These are phyloP conservation scores for Hepatocystis sp. DNA, from an alignment of 169 alveolate genomes.

Conservation along the genomic window DNA sequence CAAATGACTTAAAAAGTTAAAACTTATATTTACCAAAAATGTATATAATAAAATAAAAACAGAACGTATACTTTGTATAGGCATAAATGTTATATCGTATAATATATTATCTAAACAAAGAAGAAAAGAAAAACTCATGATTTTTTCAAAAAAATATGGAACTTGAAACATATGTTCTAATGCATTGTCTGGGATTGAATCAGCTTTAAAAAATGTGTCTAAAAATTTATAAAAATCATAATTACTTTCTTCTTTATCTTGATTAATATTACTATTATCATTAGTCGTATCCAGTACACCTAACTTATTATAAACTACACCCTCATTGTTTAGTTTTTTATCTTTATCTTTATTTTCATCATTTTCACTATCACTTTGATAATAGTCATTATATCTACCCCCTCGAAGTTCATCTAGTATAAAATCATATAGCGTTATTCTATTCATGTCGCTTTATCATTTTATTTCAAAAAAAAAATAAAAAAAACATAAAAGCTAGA, in stretches of 20 bases:
- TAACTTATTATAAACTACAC: too few species aligned
- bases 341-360: slow-evolving; percentile 1
- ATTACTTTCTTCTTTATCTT: slow-evolving; percentile 19
- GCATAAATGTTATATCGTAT: slow-evolving; percentile 84
- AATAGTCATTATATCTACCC: slow-evolving; percentile 47
- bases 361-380: slow-evolving; percentile 47
- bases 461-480: too few species aligned
- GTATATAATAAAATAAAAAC: slow-evolving; percentile 24
- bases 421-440: slow-evolving; percentile 72
- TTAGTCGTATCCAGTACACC: too few species aligned
- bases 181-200: slow-evolving; percentile 67
- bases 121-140: slow-evolving; percentile 78
- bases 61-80: slow-evolving; percentile 77
- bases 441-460: slow-evolving; percentile 63
- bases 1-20: slow-evolving; percentile 12
- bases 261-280: neutral
- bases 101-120: slow-evolving; percentile 81
- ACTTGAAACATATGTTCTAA: slow-evolving; percentile 79
- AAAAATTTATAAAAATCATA: slow-evolving; percentile 69
- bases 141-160: slow-evolving; percentile 79
- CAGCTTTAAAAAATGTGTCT: slow-evolving; percentile 46
- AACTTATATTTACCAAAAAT: slow-evolving; percentile 34
- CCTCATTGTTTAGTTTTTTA: neutral
- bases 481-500: too few species aligned
- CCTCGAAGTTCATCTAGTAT: slow-evolving; percentile 64